Conservation (phyloP, 345 rosid species). For the Eucalyptus fibrosa region DNA sequence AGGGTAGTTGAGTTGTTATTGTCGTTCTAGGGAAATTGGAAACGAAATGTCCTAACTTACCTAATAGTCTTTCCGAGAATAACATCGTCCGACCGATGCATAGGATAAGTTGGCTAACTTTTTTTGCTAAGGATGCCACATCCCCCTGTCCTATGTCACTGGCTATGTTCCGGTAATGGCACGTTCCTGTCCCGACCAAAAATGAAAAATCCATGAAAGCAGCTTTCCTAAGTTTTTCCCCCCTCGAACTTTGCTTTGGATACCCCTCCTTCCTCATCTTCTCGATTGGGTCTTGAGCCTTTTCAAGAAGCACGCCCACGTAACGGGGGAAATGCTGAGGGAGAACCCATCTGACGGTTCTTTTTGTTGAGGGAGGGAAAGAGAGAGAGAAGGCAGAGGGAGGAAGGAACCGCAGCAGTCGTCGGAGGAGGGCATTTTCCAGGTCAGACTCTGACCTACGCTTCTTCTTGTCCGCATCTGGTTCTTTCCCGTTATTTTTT, state of each 20-base stretch:
- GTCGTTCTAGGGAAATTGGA: background rate
- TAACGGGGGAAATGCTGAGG: background rate
- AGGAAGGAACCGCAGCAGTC: background rate
- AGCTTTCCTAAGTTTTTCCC: background rate
- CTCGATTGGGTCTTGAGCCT: background rate
- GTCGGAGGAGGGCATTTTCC: background rate
- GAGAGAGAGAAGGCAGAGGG: background rate
- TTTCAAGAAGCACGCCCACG: background rate
- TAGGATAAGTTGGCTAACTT: background rate
- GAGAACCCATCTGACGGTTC: background rate
- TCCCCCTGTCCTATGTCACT: background rate
- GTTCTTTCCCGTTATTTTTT: background rate
- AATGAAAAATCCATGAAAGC: background rate
- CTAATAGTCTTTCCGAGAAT: background rate
- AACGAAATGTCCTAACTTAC: background rate
- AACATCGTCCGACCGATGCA: background rate
- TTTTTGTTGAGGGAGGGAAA: background rate
- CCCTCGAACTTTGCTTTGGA: background rate
- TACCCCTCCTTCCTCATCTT: background rate
- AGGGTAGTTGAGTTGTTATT: background rate
- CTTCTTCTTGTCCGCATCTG: background rate
- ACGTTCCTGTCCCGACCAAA: background rate
- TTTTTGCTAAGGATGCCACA: background rate
- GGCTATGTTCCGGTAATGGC: background rate
- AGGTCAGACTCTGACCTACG: background rate